phyloP scores from a whole-genome alignment of 2,329 filamentous ascomycete genomes.

The Trichoderma sp. region DNA sequence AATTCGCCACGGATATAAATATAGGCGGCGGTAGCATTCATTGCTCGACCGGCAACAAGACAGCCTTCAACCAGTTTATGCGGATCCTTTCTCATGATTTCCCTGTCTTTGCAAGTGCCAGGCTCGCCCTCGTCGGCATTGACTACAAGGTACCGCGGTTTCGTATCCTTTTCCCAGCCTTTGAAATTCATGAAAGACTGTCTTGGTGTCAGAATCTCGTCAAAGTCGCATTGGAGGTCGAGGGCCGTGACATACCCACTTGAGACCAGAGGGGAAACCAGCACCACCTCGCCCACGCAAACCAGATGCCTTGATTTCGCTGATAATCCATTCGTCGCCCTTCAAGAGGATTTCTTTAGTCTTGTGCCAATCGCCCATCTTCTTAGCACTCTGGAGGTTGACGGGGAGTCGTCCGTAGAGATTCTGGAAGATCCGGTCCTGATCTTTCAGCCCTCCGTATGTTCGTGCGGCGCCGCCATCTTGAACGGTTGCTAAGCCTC shows the following conservation, averaged over 20 bases:
- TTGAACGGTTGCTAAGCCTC: conserved; percentile 80
- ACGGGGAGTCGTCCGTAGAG: conserved; percentile 90
- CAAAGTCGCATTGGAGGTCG: background rate
- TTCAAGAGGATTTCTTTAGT: conserved; percentile 98
- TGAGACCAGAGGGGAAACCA: conserved; percentile 95
- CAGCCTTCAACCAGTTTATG: conserved; percentile 99
- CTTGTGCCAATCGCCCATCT: conserved; percentile 99
- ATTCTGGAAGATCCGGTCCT: conserved; percentile 99
- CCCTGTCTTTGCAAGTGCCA: conserved; percentile 98
- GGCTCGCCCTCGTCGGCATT: conserved; percentile 99
- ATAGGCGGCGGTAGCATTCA: conserved; percentile 98
- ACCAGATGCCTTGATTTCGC: conserved; percentile 94
- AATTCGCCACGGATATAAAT: conserved; percentile 99
- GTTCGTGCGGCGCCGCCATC: conserved; percentile 69
- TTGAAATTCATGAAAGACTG: conserved; percentile 99
- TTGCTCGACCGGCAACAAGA: conserved; percentile 90
- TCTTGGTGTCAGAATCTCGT: conserved; percentile 18
- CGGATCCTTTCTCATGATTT: conserved; percentile 99
- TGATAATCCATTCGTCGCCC: conserved; percentile 98
- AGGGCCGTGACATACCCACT: conserved; percentile 73
- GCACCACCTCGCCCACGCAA: conserved; percentile 94
- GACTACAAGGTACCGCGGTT: conserved; percentile 94
- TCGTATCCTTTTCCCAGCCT: conserved; percentile 96
- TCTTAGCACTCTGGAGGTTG: conserved; percentile 91
- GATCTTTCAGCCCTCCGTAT: conserved; percentile 88